Conservation (phyloP, 148 eudicot genomes). For the Drosera capensis region DNA sequence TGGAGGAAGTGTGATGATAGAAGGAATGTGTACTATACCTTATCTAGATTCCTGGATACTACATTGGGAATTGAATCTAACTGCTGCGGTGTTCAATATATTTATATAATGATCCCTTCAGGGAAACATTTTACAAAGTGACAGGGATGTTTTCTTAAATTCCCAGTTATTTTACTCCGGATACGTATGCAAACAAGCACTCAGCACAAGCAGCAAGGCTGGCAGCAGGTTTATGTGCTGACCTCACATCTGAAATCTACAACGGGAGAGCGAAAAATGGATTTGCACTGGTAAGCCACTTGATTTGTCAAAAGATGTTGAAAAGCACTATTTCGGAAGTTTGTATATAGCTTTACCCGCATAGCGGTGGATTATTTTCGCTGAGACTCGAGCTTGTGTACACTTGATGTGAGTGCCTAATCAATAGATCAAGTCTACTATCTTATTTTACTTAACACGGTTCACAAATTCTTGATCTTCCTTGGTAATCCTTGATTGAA, state of each 20-base stretch:
- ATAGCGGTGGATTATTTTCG: too few species aligned
- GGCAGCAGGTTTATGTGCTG: constrained; percentile 97
- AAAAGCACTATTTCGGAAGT: too few species aligned
- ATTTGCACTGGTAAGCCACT: constrained; percentile 76
- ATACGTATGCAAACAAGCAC: constrained; percentile 92
- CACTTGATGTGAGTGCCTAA: too few species aligned
- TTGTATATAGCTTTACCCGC: too few species aligned
- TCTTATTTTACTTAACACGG: neutral
- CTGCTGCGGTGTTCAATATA: too few species aligned
- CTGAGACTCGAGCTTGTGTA: too few species aligned
- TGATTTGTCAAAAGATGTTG: too few species aligned
- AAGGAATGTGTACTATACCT: too few species aligned
- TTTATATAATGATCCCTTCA: neutral
- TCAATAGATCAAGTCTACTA: too few species aligned
- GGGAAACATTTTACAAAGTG: neutral
- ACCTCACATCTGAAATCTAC: constrained; percentile 71
- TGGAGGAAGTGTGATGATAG: too few species aligned
- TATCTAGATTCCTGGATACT: too few species aligned
- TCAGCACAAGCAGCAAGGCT: constrained; percentile 90
- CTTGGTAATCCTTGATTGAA: neutral
- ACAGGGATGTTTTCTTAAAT: neutral
- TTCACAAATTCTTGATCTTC: neutral
- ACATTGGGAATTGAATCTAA: too few species aligned
- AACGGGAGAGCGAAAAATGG: constrained; percentile 79
- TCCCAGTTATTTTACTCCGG: constrained; percentile 87